phyloP scores from a whole-genome alignment of 345 rosid species.

The Melaleuca quinquenervia region DNA sequence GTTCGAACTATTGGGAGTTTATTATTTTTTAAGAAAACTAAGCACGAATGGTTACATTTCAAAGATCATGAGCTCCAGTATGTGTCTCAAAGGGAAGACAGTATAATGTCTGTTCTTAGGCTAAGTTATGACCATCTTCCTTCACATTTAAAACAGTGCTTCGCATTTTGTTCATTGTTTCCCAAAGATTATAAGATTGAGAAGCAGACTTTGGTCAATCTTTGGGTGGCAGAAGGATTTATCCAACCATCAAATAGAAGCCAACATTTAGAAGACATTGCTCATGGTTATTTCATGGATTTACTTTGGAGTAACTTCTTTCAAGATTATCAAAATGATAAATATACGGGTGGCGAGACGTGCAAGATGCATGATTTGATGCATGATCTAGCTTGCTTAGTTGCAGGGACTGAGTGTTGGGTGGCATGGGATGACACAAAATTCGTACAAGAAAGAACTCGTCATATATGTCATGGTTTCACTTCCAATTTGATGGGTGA shows the following conservation, averaged over 20 bases:
- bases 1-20: too few relatives aligned
- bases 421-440: not conserved
- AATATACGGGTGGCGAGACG: not conserved
- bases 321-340: not conserved
- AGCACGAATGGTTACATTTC: rapidly evolving
- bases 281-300: constrained; percentile 6
- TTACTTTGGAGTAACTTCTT: constrained; percentile 11
- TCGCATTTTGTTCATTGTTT: constrained; percentile 11
- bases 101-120: rapidly evolving
- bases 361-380: constrained; percentile 1
- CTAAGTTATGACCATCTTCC: not conserved
- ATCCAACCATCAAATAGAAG: not conserved
- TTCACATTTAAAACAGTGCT: constrained; percentile 16
- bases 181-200: constrained; percentile 10
- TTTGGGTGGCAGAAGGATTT: constrained; percentile 18
- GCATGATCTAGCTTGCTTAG: not conserved
- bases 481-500: rapidly evolving
- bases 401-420: not conserved
- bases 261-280: constrained; percentile 1
- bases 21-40: not conserved
- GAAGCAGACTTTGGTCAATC: not conserved
- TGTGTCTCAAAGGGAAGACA: rapidly evolving
- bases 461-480: not conserved
- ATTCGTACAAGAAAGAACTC: not conserved
- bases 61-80: not conserved